Base-by-base conservation (phyloP, 805 yeast species). In the Saturnispora zaruensis region DNA sequence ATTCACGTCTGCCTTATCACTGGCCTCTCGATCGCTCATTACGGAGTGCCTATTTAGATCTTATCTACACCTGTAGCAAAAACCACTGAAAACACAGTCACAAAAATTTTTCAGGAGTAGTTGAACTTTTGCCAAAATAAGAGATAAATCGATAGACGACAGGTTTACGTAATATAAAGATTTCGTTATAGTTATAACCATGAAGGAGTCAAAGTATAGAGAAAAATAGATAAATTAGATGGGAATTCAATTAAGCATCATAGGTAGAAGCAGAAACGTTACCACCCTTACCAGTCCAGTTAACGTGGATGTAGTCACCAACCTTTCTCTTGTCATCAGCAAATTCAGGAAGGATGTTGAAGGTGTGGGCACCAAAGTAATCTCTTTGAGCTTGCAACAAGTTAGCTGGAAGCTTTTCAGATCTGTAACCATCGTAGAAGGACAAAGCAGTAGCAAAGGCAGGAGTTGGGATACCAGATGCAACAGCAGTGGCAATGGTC, bases 211-310 rank as follows among this genome's bases (percentile, higher is more conserved):
- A n/a, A 36, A 18, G 21, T 8, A 18, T 16, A 36, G 23, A 18
- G 40, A 18, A 18, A 36, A 20, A 16, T 36, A 11, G 24, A 16
- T 36, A 11, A 36, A 28, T 28, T 28, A 28, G 13, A 28, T 28
- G 32, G 24, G 40, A 36, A 36, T 36, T 36, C 40, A 33, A 30
- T 50, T 79, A 91, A 73, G 97, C 98, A 65, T 83, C 83, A 74
- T 91, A 91, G 63, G 95, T 87, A 45, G 96, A 75, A 56, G 99
- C 96, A 62, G 96, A 86, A 60, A 90, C 87, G 74, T 93, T 83
- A 78, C 99, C 99, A 75, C 99, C 98, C 66, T 81, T 82, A 71
- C 98, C 98, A 59, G 98, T 91, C 99, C 99, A 91, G 93, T 91
- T 91, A 67, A 93, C 78, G 77, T 91, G 99, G 72, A 91, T 84